These are phyloP conservation scores for Cornus suecica DNA, from an alignment of 148 eudicot species.

Conservation along the genomic window DNA sequence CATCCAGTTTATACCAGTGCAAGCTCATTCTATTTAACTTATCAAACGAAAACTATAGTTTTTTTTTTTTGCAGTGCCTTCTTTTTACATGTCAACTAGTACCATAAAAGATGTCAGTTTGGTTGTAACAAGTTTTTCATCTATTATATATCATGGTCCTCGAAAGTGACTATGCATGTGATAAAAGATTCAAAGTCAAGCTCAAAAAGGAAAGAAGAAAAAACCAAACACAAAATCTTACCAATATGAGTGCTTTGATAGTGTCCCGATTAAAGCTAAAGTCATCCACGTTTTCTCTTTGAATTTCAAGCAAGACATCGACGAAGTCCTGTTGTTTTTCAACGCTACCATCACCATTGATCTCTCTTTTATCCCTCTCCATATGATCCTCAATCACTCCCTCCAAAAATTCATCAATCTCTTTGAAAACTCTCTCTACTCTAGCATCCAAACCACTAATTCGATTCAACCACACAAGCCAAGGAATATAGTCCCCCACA, in stretches of 20 bases:
- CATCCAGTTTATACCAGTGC: too few relatives aligned
- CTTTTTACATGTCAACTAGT: too few relatives aligned
- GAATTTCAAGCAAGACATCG: not conserved
- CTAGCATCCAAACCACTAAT: not conserved
- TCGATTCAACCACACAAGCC: constrained; percentile 4
- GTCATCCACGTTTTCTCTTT: not conserved
- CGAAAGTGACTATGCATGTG: too few relatives aligned
- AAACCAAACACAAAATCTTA: too few relatives aligned
- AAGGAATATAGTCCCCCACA: constrained; percentile 1
- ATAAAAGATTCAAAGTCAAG: too few relatives aligned
- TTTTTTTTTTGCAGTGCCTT: too few relatives aligned
- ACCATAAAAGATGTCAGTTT: too few relatives aligned
- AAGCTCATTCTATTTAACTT: too few relatives aligned
- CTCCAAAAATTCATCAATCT: constrained; percentile 8
- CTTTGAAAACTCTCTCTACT: not conserved
- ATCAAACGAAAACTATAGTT: too few relatives aligned
- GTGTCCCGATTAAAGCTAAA: not conserved
- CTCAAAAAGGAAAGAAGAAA: too few relatives aligned
- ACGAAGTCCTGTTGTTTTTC: not conserved
- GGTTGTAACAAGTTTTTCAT: too few relatives aligned
- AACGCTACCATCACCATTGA: not conserved
- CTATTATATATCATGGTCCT: too few relatives aligned
- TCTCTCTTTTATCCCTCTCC: not conserved
- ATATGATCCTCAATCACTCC: constrained; percentile 1
- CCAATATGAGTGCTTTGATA: not conserved